phyloP scores from a whole-genome alignment of 2,329 filamentous ascomycete genomes.

The Teratosphaeria gauchensis region DNA sequence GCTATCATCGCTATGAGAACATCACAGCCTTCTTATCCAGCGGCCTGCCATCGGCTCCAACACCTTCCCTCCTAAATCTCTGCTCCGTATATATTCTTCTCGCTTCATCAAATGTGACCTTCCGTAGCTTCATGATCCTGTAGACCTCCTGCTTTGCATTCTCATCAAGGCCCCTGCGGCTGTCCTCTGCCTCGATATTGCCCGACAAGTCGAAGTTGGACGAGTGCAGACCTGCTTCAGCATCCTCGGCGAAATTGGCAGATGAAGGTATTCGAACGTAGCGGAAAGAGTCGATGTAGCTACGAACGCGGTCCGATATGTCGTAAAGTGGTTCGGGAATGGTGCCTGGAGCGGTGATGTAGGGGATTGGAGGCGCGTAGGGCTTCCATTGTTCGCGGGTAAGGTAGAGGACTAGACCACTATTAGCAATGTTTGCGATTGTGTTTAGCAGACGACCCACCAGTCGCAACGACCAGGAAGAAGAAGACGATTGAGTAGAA shows the following conservation, averaged over 20 bases:
- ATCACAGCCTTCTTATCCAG: slow-evolving; percentile 92
- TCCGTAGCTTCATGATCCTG: slow-evolving; percentile 78
- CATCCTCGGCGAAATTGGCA: slow-evolving; percentile 63
- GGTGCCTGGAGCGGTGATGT: slow-evolving; percentile 36
- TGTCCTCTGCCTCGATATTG: slow-evolving; percentile 73
- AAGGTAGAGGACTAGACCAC: slow-evolving; percentile 57
- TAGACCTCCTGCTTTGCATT: slow-evolving; percentile 72
- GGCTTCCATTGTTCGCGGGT: slow-evolving; percentile 71
- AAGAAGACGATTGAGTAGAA: slow-evolving; percentile 68
- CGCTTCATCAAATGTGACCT: slow-evolving; percentile 83
- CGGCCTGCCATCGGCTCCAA: slow-evolving; percentile 77
- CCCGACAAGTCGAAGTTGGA: slow-evolving; percentile 70
- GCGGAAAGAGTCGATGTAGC: slow-evolving; percentile 38
- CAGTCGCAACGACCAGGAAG: slow-evolving; percentile 60
- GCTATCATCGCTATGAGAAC: slow-evolving; percentile 52
- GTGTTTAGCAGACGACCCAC: slow-evolving; percentile 33
- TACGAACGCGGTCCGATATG: slow-evolving; percentile 30
- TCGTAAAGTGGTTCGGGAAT: slow-evolving; percentile 47
- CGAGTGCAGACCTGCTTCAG: slow-evolving; percentile 78
- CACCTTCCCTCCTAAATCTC: slow-evolving; percentile 76
- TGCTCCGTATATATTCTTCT: slow-evolving; percentile 77
- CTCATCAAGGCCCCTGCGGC: slow-evolving; percentile 70
- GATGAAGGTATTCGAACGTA: slow-evolving; percentile 69
- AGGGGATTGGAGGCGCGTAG: slow-evolving; percentile 51
- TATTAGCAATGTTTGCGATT: neutral